Percentiles rank a stretch among this genome's conserved stretches.
These are phyloP conservation scores for Termitomyces sp. DNA, from an alignment of 768 basidiomycete genomes.

Conservation along the genomic window DNA sequence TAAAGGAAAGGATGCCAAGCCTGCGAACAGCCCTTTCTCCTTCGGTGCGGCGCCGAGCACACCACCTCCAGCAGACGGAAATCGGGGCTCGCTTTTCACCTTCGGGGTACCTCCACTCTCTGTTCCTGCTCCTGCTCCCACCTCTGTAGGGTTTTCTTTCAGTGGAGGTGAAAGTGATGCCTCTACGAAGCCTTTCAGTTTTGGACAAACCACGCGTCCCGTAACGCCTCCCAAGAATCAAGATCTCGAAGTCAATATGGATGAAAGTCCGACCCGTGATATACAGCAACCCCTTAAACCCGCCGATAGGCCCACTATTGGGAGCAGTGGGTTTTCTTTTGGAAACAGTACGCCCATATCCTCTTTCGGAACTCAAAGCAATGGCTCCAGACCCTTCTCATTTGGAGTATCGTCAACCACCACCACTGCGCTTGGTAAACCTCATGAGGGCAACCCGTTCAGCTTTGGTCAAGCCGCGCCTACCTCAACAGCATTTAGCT, in stretches of 20 bases:
- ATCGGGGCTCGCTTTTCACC: slow-evolving; percentile 33
- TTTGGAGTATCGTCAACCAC: slow-evolving; percentile 37
- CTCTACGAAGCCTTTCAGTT: slow-evolving; percentile 51
- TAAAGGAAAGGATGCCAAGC: slow-evolving; percentile 12
- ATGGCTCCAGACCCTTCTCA: slow-evolving; percentile 30
- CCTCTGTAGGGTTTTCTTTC: slow-evolving; percentile 46
- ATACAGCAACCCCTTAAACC: slow-evolving; percentile 42
- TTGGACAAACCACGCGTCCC: slow-evolving; percentile 49
- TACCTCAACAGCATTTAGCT: slow-evolving; percentile 37
- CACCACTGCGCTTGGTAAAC: slow-evolving; percentile 49
- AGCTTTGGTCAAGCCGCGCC: slow-evolving; percentile 44
- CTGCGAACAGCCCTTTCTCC: slow-evolving; percentile 34
- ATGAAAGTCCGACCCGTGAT: slow-evolving; percentile 75
- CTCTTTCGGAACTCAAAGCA: slow-evolving; percentile 28
- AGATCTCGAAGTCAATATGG: slow-evolving; percentile 73
- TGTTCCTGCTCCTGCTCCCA: slow-evolving; percentile 21
- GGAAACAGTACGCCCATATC: slow-evolving; percentile 28
- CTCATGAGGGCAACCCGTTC: slow-evolving; percentile 44
- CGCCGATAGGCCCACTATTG: slow-evolving; percentile 34
- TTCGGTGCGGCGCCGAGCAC: slow-evolving; percentile 40
- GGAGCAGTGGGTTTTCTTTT: slow-evolving; percentile 48
- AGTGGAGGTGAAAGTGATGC: slow-evolving; percentile 42
- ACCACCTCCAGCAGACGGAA: slow-evolving; percentile 29
- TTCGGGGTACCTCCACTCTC: slow-evolving; percentile 30
- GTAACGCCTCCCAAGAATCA: slow-evolving; percentile 61